Base-by-base conservation (phyloP, 768 basidiomycete genomes). In the Phylloporus arenicola region DNA sequence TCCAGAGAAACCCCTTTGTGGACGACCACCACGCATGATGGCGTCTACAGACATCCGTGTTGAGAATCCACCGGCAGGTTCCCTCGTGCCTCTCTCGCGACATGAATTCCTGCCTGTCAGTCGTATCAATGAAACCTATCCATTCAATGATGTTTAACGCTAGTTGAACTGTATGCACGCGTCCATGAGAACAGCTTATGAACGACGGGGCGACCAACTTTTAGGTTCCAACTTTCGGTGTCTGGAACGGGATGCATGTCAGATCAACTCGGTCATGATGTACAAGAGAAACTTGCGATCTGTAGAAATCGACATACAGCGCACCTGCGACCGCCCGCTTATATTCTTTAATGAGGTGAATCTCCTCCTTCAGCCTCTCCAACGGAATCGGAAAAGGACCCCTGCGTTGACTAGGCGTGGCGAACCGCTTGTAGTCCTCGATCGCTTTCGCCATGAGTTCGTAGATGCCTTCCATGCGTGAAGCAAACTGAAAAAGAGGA, bases 51-150 rank as follows among this genome's bases (percentile, higher is more conserved):
- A 56, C 9, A 38, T 63, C 48, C 20, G 24, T 35, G 16, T 60
- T 50, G 35, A 63, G 58, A 17, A 64, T 34, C 64, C 63, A 64
- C 17, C 49, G 44, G 27, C 61, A 65, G 5, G 63, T 65, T 34
- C 53, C 61, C 45, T 58, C 50, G 6, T 60, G 58, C 29, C 47
- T 54, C 31, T 63, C 54, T 31, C 64, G 52, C 29, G 56, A 57
- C 61, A 65, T 53, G 37, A 56, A 63, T 38, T 56, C 58, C 46
- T 64, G 56, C 27, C 53, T 58, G 17, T 64, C 63, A 11, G 61
- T 51, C 12, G 55, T 54, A 24, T 65, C 61, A 40, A 64, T 53
- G 43, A 55, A 63, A 27, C 53, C 52, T 22, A 64, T 35, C 63
- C 63, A 64, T 19, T 56, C 47, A 7, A 65, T 40, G 11, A 58